phyloP scores from a whole-genome alignment of 2,329 filamentous ascomycete species.

The Periconia sp. region DNA sequence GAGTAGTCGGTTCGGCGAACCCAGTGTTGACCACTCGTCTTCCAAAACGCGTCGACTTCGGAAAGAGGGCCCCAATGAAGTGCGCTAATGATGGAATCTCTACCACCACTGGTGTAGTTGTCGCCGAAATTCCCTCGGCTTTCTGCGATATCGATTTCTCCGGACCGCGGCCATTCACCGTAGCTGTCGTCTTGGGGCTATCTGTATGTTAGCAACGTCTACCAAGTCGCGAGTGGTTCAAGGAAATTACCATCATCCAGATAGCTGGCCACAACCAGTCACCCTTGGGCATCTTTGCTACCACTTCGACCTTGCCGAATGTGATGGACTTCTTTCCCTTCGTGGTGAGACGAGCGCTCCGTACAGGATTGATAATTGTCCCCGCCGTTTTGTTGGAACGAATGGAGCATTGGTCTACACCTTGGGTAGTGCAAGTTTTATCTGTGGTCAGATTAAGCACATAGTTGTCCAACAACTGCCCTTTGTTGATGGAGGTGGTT shows the following conservation, averaged over 20 bases:
- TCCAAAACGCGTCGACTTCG: constrained; percentile 22
- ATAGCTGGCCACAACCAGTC: constrained; percentile 89
- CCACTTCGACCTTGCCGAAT: constrained; percentile 79
- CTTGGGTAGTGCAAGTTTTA: constrained; percentile 66
- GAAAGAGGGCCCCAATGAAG: constrained; percentile 69
- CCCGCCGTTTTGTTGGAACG: constrained; percentile 74
- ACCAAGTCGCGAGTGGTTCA: constrained; percentile 45
- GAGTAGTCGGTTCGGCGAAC: constrained; percentile 71
- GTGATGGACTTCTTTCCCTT: constrained; percentile 69
- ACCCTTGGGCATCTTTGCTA: constrained; percentile 71
- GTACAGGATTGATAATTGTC: constrained; percentile 72
- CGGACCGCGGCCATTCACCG: constrained; percentile 73
- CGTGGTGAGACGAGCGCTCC: constrained; percentile 75
- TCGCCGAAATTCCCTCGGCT: constrained; percentile 74
- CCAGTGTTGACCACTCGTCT: constrained; percentile 20
- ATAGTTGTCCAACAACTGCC: constrained; percentile 60
- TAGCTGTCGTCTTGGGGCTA: constrained; percentile 67
- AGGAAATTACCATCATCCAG: constrained; percentile 47
- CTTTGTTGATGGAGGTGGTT: constrained; percentile 65
- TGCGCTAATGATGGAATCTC: constrained; percentile 75
- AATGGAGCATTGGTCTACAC: constrained; percentile 63
- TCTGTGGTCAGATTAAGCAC: constrained; percentile 35
- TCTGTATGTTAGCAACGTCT: not conserved
- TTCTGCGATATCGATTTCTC: constrained; percentile 81
- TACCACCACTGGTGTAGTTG: constrained; percentile 72